A percentile compares a stretch with the other conserved stretches of the same genome.
Conservation (phyloP, 257 asterid genomes). For the Solanum gracilifrons region DNA sequence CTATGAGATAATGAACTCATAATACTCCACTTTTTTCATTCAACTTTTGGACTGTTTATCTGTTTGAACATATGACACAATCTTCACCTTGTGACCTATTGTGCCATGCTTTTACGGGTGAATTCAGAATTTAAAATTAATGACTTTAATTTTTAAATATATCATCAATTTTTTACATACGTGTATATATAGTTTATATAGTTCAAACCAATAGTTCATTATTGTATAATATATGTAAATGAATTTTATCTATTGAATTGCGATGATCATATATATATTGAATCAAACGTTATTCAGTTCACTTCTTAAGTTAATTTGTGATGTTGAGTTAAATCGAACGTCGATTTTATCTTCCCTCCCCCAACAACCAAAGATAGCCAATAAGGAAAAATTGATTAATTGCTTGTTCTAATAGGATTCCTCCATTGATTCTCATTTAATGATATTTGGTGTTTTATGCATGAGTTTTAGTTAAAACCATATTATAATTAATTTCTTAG, state of each 20-base stretch:
- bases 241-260: too few relatives aligned
- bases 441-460: not conserved
- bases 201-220: too few relatives aligned
- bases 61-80: not conserved
- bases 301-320: not conserved
- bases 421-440: not conserved
- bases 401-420: not conserved
- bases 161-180: not conserved
- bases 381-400: not conserved
- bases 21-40: not conserved
- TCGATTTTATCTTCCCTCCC: not conserved
- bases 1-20: not conserved
- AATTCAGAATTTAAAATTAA: not conserved
- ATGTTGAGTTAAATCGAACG: not conserved
- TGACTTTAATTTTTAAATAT: not conserved
- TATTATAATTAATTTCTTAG: not conserved
- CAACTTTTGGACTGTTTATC: not conserved
- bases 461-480: not conserved
- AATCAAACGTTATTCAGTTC: not conserved
- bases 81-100: not conserved
- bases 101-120: accelerated
- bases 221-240: not conserved
- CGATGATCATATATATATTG: not conserved
- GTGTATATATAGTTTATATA: not conserved
- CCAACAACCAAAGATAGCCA: not conserved